phyloP scores from a whole-genome alignment of 139 green algal genomes.

The Picochlorum sp. region DNA sequence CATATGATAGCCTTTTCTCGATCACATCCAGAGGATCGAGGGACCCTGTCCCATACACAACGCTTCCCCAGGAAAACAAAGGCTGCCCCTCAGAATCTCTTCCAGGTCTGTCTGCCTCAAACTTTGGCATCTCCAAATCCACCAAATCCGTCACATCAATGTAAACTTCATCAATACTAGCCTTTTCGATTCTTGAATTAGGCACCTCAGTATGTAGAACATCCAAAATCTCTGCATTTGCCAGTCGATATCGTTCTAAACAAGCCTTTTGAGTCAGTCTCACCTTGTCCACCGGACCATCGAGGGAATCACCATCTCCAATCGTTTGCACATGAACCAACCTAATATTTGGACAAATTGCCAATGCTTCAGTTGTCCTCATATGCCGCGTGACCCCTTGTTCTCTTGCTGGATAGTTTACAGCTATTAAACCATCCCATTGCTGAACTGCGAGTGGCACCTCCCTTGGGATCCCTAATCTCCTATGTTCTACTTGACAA shows the following conservation, averaged over 20 bases:
- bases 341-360: conserved; percentile 66
- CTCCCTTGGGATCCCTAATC: conserved; percentile 52
- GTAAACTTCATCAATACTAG: conserved; percentile 88
- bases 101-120: neutral
- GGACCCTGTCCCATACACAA: conserved; percentile 39
- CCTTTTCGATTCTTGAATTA: conserved; percentile 53
- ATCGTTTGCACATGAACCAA: conserved; percentile 85
- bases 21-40: conserved; percentile 35
- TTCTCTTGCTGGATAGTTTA: conserved; percentile 83
- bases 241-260: conserved; percentile 44
- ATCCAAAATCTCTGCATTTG: conserved; percentile 31
- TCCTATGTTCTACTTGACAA: conserved; percentile 66
- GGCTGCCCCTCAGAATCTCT: neutral
- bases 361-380: conserved; percentile 53
- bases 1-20: conserved; percentile 57
- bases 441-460: conserved; percentile 78
- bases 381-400: conserved; percentile 75
- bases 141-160: conserved; percentile 71
- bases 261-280: conserved; percentile 60
- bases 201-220: conserved; percentile 39
- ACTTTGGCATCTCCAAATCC: conserved; percentile 27
- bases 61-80: conserved; percentile 38
- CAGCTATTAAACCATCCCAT: conserved; percentile 71
- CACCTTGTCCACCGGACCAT: neutral
- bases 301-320: conserved; percentile 17